phyloP scores from a whole-genome alignment of 2,329 filamentous ascomycete genomes.

The Claviceps humidiphila region DNA sequence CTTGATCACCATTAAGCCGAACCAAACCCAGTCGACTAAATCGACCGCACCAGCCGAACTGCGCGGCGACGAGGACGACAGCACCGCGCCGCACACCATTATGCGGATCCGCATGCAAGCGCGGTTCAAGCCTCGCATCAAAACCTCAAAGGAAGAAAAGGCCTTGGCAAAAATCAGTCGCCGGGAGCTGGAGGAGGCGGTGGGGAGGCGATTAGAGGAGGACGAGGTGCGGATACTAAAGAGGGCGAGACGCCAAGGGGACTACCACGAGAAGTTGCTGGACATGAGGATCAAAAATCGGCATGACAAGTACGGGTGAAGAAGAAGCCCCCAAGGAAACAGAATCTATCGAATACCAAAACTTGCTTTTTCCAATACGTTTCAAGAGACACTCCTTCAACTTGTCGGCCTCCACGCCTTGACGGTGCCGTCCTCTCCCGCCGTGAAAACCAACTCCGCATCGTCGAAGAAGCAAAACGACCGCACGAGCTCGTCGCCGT shows the following conservation, averaged over 20 bases:
- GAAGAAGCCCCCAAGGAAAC: not conserved
- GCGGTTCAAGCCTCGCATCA: conserved; percentile 74
- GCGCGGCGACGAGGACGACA: conserved; percentile 56
- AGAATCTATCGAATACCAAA: not conserved
- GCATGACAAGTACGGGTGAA: conserved; percentile 62
- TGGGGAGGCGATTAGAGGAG: conserved; percentile 63
- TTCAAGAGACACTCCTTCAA: not conserved
- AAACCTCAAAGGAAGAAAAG: conserved; percentile 70
- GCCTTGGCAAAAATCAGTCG: conserved; percentile 74
- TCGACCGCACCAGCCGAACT: conserved; percentile 45
- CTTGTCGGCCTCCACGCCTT: conserved; percentile 37
- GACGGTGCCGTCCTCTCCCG: conserved; percentile 44
- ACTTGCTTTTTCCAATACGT: not conserved
- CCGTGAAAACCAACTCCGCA: conserved; percentile 43
- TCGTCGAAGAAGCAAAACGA: conserved; percentile 52
- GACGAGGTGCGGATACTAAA: conserved; percentile 78
- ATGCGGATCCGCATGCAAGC: conserved; percentile 87
- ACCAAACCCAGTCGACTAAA: conserved; percentile 28
- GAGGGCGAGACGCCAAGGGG: conserved; percentile 69
- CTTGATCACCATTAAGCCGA: conserved; percentile 51
- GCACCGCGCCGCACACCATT: conserved; percentile 54
- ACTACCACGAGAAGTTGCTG: conserved; percentile 77
- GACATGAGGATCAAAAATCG: conserved; percentile 85
- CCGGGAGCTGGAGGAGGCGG: conserved; percentile 70
- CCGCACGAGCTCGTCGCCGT: conserved; percentile 50